These are phyloP conservation scores for Cercophora sp. DNA, from an alignment of 495 filamentous ascomycete genomes.

Conservation along the genomic window DNA sequence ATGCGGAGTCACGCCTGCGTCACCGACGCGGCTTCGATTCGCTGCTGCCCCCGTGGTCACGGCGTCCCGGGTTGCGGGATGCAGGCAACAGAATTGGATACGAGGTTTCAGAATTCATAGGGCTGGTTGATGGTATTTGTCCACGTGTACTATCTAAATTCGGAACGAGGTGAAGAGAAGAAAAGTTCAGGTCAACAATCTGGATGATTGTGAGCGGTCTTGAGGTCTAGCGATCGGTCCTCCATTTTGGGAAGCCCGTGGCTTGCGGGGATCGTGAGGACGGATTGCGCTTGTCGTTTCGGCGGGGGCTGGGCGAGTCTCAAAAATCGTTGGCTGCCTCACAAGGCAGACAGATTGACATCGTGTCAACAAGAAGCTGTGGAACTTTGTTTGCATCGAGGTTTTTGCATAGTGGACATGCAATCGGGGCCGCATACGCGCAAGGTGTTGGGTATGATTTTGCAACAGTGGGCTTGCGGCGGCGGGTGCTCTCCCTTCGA, in stretches of 20 bases:
- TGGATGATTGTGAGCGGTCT: not conserved
- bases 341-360: constrained; percentile 4
- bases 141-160: too few relatives aligned
- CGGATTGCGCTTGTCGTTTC: not conserved
- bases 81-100: constrained; percentile 11
- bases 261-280: not conserved
- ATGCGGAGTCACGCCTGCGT: constrained; percentile 4
- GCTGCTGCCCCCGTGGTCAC: not conserved
- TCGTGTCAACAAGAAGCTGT: too few relatives aligned
- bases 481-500: too few relatives aligned
- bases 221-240: too few relatives aligned
- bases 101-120: constrained; percentile 10
- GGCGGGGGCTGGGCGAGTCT: not conserved
- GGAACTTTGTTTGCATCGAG: not conserved
- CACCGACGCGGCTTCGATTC: not conserved
- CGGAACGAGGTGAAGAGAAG: not conserved
- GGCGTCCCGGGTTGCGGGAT: not conserved
- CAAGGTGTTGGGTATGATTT: too few relatives aligned
- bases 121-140: too few relatives aligned
- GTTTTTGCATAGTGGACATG: not conserved
- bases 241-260: too few relatives aligned
- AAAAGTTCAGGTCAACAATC: not conserved
- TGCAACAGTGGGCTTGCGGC: too few relatives aligned
- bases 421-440: too few relatives aligned
- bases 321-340: constrained; percentile 11